phyloP scores from a whole-genome alignment of 169 alveolate species.

The Eimeria zaria region DNA sequence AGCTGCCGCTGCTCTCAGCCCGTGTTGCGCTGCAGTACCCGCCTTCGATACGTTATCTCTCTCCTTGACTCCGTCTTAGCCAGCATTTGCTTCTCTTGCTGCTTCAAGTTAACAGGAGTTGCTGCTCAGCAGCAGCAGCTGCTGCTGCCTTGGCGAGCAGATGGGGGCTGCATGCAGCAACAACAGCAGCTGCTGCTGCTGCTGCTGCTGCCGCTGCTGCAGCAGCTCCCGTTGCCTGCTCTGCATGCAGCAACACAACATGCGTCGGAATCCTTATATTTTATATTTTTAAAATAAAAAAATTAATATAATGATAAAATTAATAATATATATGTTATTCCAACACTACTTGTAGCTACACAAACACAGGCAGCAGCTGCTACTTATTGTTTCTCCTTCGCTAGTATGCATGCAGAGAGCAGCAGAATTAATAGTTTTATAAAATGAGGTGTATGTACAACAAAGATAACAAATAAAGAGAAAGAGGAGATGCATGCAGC shows the following conservation, averaged over 20 bases:
- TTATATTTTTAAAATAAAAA: background rate
- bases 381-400: background rate
- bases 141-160: slow-evolving; percentile 17
- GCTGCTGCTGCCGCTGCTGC: background rate
- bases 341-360: no score
- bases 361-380: background rate
- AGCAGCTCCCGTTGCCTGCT: no score
- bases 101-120: background rate
- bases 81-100: background rate
- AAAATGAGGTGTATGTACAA: no score
- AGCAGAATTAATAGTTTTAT: no score
- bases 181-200: slow-evolving; percentile 1
- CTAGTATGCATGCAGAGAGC: no score
- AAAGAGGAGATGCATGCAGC: no score
- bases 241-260: slow-evolving; percentile 2
- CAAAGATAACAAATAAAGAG: no score
- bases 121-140: background rate
- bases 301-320: background rate
- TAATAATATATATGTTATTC: background rate
- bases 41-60: background rate
- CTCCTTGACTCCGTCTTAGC: background rate
- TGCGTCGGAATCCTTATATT: background rate
- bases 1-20: slow-evolving; percentile 43
- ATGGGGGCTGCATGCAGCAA: slow-evolving; percentile 22
- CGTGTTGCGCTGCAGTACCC: background rate